Evolutionary conservation across 306 rosid genomes (phyloP).

Genomic region (Begonia masoniana): DNA sequence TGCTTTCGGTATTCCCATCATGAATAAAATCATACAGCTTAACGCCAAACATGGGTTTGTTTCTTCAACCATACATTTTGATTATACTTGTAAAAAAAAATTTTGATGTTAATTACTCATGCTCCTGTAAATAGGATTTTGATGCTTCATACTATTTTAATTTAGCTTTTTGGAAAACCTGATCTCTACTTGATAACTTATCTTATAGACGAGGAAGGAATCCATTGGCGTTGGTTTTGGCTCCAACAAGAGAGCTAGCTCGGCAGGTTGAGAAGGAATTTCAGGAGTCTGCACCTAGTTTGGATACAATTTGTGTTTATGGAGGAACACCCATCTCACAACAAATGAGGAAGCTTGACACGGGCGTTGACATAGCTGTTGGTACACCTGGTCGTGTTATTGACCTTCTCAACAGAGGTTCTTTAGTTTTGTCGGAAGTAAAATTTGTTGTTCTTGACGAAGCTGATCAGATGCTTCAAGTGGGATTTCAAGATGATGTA

Average conservation of each 20-base stretch:
- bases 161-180: background rate
- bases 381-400: constrained; percentile 96
- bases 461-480: constrained; percentile 99
- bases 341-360: constrained; percentile 84
- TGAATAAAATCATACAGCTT: constrained; percentile 62
- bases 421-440: constrained; percentile 70
- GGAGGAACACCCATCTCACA: constrained; percentile 80
- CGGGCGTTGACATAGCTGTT: constrained; percentile 84
- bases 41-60: constrained; percentile 86
- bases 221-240: constrained; percentile 85
- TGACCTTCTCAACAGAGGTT: constrained; percentile 80
- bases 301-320: constrained; percentile 89
- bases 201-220: constrained; percentile 56
- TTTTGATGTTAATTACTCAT: too few species aligned
- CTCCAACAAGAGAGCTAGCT: constrained; percentile 94
- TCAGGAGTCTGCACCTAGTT: constrained; percentile 58
- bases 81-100: too few species aligned
- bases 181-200: background rate
- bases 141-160: constrained; percentile 3
- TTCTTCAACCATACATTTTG: background rate
- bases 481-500: constrained; percentile 93
- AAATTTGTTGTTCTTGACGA: constrained; percentile 83
- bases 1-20: constrained; percentile 91
- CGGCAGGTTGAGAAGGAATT: constrained; percentile 85
- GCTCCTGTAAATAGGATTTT: background rate